phyloP scores from a whole-genome alignment of 331 rosid species.

The Saraca asoca region DNA sequence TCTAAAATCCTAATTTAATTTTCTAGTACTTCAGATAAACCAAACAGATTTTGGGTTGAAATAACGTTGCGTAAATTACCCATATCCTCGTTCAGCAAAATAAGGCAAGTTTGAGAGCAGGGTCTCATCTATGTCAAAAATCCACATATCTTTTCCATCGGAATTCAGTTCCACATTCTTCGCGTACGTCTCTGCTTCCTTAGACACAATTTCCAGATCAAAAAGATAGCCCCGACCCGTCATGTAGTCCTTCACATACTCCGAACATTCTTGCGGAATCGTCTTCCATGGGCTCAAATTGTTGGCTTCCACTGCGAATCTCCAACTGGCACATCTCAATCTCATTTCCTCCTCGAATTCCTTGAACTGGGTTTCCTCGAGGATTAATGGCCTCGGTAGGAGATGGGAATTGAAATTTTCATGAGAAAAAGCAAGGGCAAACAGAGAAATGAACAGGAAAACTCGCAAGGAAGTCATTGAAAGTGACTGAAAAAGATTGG shows the following conservation, averaged over 20 bases:
- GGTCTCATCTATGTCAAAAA: conserved; percentile 93
- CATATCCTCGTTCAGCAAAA: conserved; percentile 70
- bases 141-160: conserved; percentile 83
- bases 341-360: conserved; percentile 44
- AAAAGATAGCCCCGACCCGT: conserved; percentile 51
- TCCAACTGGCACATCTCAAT: conserved; percentile 70
- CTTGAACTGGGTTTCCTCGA: conserved; percentile 43
- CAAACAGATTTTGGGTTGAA: neutral
- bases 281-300: conserved; percentile 69
- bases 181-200: conserved; percentile 62
- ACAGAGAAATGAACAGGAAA: conserved; percentile 36
- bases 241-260: conserved; percentile 67
- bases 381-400: conserved; percentile 55
- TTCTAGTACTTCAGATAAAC: neutral
- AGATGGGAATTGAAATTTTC: conserved; percentile 45
- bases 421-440: conserved; percentile 42
- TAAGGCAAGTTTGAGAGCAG: conserved; percentile 90
- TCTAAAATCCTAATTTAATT: neutral
- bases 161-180: conserved; percentile 45
- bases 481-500: conserved; percentile 1
- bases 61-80: conserved; percentile 45
- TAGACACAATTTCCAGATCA: conserved; percentile 59
- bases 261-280: conserved; percentile 61
- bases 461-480: conserved; percentile 35
- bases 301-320: conserved; percentile 80